Evolutionary conservation across 2,329 filamentous ascomycete species (phyloP), one percentile per base, ranked within the genome.

Genomic region (Trichoderma sp.): DNA sequence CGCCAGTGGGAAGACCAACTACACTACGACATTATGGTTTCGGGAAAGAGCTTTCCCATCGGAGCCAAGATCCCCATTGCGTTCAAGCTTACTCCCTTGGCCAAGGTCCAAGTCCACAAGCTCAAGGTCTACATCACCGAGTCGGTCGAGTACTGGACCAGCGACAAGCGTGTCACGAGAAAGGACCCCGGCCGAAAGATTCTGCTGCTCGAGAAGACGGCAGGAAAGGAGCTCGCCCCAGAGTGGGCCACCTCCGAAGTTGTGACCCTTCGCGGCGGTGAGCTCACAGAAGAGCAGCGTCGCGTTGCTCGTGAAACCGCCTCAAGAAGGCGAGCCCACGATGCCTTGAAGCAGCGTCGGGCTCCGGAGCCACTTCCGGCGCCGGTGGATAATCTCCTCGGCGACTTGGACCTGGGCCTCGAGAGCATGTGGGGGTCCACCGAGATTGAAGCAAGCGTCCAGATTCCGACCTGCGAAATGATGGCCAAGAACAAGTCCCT

Each of bases 21-120:
- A 38, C 95, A 97, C 81, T 98, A 98, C 85, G 95, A 98, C 80
- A 98, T 98, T 79, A 93, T 98, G 82, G 97, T 98, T 73, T 98
- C 95, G 1, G 95, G 95, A 73, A 98, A 98, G 87, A 97, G 95
- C 0, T 98, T 98, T 76, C 94, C 95, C 0, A 90, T 98, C 24
- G 95, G 95, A 18, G 90, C 93, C 53, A 94, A 94, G 80, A 94
- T 98, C 18, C 95, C 95, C 1, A 97, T 98, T 76, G 95, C 95
- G 1, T 97, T 98, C 87, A 98, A 97, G 84, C 88, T 98, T 78
- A 98, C 95, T 0, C 95, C 95, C 0, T 85, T 98, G 27, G 95
- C 95, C 76, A 98, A 98, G 86, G 95, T 98, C 7, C 94, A 97
- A 82, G 94, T 96, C 73, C 95, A 98, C 84, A 92, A 96, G 78